Evolutionary conservation across 2,329 filamentous ascomycete genomes (phyloP).

Genomic region (Trichoderma sp.): DNA sequence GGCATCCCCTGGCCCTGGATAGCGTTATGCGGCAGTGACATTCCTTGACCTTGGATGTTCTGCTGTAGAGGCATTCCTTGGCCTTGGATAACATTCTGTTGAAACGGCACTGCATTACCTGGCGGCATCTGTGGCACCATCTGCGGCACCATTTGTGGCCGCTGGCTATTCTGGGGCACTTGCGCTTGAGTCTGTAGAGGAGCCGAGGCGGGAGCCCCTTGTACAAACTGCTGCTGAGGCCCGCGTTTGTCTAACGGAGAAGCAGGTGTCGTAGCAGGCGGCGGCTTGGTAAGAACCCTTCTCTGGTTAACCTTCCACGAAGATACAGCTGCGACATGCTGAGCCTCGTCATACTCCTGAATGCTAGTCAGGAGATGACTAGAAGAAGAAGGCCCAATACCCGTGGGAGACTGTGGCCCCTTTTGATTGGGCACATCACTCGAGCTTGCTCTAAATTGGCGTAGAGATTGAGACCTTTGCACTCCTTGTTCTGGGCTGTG

Average conservation of each 20-base stretch:
- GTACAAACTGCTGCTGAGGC: background rate
- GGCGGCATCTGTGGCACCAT: background rate
- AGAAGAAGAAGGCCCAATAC: background rate
- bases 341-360: slow-evolving; percentile 23
- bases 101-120: background rate
- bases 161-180: background rate
- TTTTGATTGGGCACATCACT: background rate
- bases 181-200: background rate
- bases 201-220: background rate
- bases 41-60: background rate
- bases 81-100: background rate
- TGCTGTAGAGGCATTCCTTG: background rate
- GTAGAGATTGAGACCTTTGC: slow-evolving; percentile 17
- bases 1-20: background rate
- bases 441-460: background rate
- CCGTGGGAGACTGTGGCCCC: background rate
- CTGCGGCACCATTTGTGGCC: background rate
- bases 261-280: slow-evolving; percentile 10
- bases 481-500: background rate
- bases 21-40: background rate
- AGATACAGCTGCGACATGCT: background rate
- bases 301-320: background rate
- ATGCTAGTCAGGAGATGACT: slow-evolving; percentile 20
- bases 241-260: background rate
- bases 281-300: background rate